Conservation (phyloP, 2,329 filamentous ascomycete species). For the Apiospora koreana region DNA sequence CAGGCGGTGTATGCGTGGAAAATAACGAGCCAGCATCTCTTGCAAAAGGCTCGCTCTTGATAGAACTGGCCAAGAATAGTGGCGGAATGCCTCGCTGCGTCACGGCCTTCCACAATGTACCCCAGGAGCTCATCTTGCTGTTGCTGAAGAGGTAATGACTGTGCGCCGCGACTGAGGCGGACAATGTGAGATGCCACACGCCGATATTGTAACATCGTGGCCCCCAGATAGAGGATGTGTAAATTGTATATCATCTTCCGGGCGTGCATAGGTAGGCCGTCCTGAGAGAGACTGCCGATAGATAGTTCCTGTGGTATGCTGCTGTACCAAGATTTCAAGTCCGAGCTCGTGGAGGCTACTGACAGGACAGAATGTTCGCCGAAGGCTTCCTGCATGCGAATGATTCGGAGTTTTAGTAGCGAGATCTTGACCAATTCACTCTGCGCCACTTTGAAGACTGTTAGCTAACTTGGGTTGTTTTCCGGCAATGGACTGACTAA, state of each 20-base stretch:
- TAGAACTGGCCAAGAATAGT: not conserved
- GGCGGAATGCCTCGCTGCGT: not conserved
- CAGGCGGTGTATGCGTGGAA: not conserved
- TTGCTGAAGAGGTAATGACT: not conserved
- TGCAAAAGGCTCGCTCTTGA: not conserved
- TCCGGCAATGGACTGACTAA: not conserved
- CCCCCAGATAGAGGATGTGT: not conserved
- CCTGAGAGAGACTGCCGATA: not conserved
- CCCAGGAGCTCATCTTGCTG: not conserved
- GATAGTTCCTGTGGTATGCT: not conserved
- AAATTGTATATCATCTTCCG: not conserved
- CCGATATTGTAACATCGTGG: not conserved
- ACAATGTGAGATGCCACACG: constrained; percentile 1
- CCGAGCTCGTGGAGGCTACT: not conserved
- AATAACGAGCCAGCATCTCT: not conserved
- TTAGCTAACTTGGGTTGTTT: not conserved
- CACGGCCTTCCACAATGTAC: not conserved
- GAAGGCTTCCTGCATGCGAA: not conserved
- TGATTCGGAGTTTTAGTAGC: not conserved
- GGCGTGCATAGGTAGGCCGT: not conserved
- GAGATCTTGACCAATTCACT: not conserved
- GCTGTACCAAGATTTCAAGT: not conserved
- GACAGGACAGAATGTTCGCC: constrained; percentile 1
- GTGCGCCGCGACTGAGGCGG: not conserved
- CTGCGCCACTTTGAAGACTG: not conserved